Evolutionary conservation across 2,329 filamentous ascomycete genomes (phyloP), one percentile per base, ranked within the genome.

Genomic region (Monilinia laxa): DNA sequence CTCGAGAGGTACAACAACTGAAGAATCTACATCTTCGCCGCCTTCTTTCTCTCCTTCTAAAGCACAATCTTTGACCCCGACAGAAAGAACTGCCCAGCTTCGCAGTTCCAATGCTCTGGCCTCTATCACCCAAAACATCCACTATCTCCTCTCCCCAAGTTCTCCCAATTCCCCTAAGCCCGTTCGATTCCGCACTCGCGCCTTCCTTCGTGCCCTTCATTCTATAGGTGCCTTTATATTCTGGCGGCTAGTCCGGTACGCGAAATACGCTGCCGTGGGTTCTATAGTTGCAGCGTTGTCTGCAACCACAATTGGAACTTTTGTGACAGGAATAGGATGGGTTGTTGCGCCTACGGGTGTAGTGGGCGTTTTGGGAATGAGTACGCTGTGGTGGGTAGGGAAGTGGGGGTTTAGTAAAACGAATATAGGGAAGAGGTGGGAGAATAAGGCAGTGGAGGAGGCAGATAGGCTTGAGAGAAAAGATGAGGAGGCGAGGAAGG

Each of bases 401-500:
- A 76, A 73, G 63, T 76, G 74, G 75, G 75, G 73, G 2, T 76
- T 75, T 63, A 72, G 72, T 67, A 74, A 72, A 68, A 68, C 73
- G 70, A 67, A 28, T 23, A 28, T 56, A 28, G 65, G 65, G 11
- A 52, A 49, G 25, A 70, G 49, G 67, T 73, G 54, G 71, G 69
- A 12, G 68, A 72, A 67, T 70, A 69, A 57, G 70, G 70, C 49
- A 68, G 69, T 12, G 62, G 69, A 58, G 70, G 69, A 70, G 71
- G 67, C 57, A 31, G 62, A 57, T 51, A 28, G 66, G 63, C 23
- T 40, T 38, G 47, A 56, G 47, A 45, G 65, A 14, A n/a, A 65
- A 18, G 63, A 69, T n/a, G 64, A 59, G 64, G 69, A 70, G 54
- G 68, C 67, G 45, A 69, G 69, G 49, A 62, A 65, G 40, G 65